A percentile compares a stretch with the other conserved stretches of the same genome.
Conservation (phyloP, 1,139 yeast genomes). For the Debaryomyces nepalensis region DNA sequence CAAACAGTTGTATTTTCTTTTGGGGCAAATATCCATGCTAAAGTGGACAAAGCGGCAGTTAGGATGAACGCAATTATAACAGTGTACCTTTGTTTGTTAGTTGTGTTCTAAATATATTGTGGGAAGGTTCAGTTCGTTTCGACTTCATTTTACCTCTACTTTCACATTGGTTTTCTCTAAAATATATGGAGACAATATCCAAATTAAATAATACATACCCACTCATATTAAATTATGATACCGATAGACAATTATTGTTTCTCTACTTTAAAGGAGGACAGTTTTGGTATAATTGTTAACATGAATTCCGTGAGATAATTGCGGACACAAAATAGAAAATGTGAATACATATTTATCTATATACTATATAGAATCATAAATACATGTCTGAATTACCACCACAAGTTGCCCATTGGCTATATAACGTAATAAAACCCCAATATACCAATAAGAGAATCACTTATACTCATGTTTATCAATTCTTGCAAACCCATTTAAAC, state of each 20-base stretch:
- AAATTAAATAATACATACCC: conserved; percentile 30
- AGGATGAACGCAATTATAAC: conserved; percentile 68
- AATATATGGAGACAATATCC: neutral
- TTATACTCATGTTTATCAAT: conserved; percentile 64
- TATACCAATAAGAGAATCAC: conserved; percentile 55
- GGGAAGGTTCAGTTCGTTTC: neutral
- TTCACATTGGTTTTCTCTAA: no score
- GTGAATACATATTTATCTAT: neutral
- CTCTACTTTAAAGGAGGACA: neutral
- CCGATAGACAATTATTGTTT: neutral
- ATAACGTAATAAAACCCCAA: conserved; percentile 52
- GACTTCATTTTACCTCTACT: no score
- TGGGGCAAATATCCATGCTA: conserved; percentile 69
- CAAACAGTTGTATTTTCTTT: conserved; percentile 72
- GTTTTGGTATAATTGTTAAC: neutral
- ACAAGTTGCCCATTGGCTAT: conserved; percentile 48
- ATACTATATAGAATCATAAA: neutral
- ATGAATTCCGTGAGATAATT: conserved; percentile 3
- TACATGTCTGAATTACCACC: conserved; percentile 35
- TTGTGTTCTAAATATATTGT: no score
- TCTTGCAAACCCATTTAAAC: conserved; percentile 52
- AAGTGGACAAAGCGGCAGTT: conserved; percentile 61
- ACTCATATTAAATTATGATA: conserved; percentile 24
- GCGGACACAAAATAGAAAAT: conserved; percentile 9
- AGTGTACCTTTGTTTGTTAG: conserved; percentile 57